phyloP scores from a whole-genome alignment of 2,329 filamentous ascomycete genomes.

The Aspergillus unguis region DNA sequence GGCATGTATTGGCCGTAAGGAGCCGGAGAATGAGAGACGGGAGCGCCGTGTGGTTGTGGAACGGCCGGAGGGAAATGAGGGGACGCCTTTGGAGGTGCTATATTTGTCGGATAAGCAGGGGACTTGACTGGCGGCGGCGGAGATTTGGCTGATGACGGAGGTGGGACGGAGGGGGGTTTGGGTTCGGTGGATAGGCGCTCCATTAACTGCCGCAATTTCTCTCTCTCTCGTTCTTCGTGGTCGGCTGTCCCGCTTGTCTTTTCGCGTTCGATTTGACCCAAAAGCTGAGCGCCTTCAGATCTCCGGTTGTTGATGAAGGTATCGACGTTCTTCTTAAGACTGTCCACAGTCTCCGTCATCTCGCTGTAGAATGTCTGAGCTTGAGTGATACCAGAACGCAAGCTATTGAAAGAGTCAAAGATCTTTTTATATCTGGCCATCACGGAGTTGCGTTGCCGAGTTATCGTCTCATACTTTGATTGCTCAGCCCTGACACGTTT shows the following conservation, averaged over 20 bases:
- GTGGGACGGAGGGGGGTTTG: slow-evolving; percentile 28
- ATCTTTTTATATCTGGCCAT: slow-evolving; percentile 85
- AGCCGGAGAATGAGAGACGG: slow-evolving; percentile 36
- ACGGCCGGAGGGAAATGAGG: slow-evolving; percentile 33
- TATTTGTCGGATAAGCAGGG: slow-evolving; percentile 29
- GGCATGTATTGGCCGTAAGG: slow-evolving; percentile 36
- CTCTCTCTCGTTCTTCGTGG: slow-evolving; percentile 76
- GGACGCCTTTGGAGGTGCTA: slow-evolving; percentile 42
- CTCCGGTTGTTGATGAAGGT: slow-evolving; percentile 93
- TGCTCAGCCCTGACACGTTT: slow-evolving; percentile 91
- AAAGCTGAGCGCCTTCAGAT: slow-evolving; percentile 83
- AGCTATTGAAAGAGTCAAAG: slow-evolving; percentile 87
- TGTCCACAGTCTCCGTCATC: slow-evolving; percentile 92
- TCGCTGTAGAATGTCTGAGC: slow-evolving; percentile 93
- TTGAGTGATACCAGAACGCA: slow-evolving; percentile 78
- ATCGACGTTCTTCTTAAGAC: slow-evolving; percentile 91
- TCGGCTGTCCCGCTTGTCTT: slow-evolving; percentile 58
- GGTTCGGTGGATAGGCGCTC: slow-evolving; percentile 86
- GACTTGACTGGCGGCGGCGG: slow-evolving; percentile 34
- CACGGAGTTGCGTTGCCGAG: slow-evolving; percentile 74
- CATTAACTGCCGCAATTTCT: slow-evolving; percentile 85
- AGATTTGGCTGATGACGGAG: slow-evolving; percentile 44
- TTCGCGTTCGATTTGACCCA: slow-evolving; percentile 81
- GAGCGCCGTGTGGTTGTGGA: slow-evolving; percentile 24
- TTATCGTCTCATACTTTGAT: slow-evolving; percentile 88